Conservation (phyloP, 2,329 filamentous ascomycete genomes). For the Beauveria pseudobassiana region DNA sequence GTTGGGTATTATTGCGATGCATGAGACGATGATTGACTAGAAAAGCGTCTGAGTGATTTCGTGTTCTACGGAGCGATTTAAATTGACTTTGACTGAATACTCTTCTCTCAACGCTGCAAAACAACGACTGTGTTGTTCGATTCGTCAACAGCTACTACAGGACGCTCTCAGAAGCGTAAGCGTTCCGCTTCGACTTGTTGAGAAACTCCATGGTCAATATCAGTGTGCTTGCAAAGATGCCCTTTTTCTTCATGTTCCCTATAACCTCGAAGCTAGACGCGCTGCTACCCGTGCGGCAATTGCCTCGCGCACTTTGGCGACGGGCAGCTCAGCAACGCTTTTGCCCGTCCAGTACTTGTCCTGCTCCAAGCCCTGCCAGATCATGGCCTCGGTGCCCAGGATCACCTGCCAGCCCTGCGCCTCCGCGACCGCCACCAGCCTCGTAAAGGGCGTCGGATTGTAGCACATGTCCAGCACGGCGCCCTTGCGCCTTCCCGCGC, state of each 20-base stretch:
- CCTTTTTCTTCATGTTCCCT: not conserved
- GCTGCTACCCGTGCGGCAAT: constrained; percentile 36
- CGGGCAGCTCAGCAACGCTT: constrained; percentile 49
- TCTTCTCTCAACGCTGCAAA: too few species aligned
- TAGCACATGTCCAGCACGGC: constrained; percentile 79
- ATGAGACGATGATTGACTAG: too few species aligned
- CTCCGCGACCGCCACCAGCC: constrained; percentile 54
- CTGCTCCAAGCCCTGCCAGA: constrained; percentile 71
- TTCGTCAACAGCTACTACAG: too few species aligned
- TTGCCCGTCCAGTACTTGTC: constrained; percentile 58
- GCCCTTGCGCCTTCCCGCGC: constrained; percentile 46
- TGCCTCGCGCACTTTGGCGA: constrained; percentile 48
- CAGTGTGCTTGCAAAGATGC: too few species aligned
- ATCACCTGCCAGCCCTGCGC: constrained; percentile 64
- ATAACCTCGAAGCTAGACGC: constrained; percentile 21
- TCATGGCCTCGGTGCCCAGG: constrained; percentile 67
- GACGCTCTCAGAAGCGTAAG: too few species aligned
- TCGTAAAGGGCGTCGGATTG: constrained; percentile 63
- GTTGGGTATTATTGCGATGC: too few species aligned
- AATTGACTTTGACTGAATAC: too few species aligned
- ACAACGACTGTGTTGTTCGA: too few species aligned
- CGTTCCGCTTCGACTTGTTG: too few species aligned
- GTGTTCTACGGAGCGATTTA: too few species aligned
- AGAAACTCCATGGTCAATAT: too few species aligned
- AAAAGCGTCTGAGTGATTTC: too few species aligned